phyloP scores from a whole-genome alignment of 2,329 filamentous ascomycete species.

The Diplocarpon mali region DNA sequence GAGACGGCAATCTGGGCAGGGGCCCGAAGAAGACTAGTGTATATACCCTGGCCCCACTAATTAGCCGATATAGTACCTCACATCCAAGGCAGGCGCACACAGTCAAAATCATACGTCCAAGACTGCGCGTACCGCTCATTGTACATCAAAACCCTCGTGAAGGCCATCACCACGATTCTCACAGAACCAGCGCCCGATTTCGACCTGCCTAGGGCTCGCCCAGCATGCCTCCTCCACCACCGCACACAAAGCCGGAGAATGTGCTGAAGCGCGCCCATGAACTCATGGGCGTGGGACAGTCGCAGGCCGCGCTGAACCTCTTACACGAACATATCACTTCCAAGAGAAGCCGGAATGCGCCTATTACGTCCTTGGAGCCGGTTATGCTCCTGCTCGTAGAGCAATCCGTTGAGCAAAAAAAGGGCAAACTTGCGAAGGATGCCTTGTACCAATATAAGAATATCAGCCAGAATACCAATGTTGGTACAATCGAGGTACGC shows the following conservation, averaged over 20 bases:
- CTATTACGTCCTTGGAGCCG: conserved; percentile 90
- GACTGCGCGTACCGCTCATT: no score
- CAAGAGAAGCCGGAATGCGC: conserved; percentile 94
- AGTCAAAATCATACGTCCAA: not conserved
- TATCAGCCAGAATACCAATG: conserved; percentile 97
- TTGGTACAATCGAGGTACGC: conserved; percentile 85
- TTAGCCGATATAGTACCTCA: not conserved
- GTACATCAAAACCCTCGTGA: no score
- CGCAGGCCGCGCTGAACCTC: conserved; percentile 80
- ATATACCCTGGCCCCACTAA: no score
- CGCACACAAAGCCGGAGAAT: conserved; percentile 98
- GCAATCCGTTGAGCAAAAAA: conserved; percentile 91
- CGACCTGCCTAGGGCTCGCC: conserved; percentile 7
- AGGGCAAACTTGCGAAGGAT: conserved; percentile 97
- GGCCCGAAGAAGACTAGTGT: no score
- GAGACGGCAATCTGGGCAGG: not conserved
- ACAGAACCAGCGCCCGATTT: no score
- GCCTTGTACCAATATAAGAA: conserved; percentile 99
- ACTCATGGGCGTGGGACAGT: conserved; percentile 95
- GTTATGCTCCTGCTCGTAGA: conserved; percentile 98
- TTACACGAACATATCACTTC: conserved; percentile 99
- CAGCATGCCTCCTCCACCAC: conserved; percentile 70
- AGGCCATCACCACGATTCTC: no score
- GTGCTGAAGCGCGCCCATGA: conserved; percentile 97
- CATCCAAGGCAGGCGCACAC: not conserved